Conservation (phyloP, 2,329 filamentous ascomycete genomes). For the Periconia sp. region DNA sequence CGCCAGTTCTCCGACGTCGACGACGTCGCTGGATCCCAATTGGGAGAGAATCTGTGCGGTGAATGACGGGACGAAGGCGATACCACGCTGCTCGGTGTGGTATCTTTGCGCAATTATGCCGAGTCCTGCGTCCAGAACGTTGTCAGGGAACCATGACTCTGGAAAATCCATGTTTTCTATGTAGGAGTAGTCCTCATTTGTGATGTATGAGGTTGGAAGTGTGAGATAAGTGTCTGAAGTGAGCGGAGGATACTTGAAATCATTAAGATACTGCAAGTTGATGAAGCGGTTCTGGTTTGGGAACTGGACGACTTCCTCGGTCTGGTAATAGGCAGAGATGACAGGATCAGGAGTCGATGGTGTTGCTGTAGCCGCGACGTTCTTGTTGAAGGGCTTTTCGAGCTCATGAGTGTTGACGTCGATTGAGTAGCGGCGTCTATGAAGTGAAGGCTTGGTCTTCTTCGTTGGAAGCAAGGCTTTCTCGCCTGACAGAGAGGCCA, state of each 20-base stretch:
- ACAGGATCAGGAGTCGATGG: too few relatives aligned
- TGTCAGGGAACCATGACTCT: slow-evolving; percentile 25
- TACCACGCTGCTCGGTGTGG: slow-evolving; percentile 13
- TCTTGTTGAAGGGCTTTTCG: not conserved
- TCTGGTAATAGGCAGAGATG: too few relatives aligned
- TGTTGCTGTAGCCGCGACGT: not conserved
- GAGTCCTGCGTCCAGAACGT: slow-evolving; percentile 26
- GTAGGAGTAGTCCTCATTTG: slow-evolving; percentile 16
- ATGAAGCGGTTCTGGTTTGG: slow-evolving; percentile 17
- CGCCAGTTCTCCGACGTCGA: too few relatives aligned
- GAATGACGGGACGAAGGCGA: slow-evolving; percentile 24
- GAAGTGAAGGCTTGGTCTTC: slow-evolving; percentile 15
- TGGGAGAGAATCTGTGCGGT: slow-evolving; percentile 18
- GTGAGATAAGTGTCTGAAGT: slow-evolving; percentile 17
- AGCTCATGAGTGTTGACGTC: slow-evolving; percentile 20
- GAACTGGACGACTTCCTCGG: too few relatives aligned
- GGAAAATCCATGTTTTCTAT: slow-evolving; percentile 1
- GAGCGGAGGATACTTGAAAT: too few relatives aligned
- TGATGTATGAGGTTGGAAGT: slow-evolving; percentile 15
- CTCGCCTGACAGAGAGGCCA: slow-evolving; percentile 20
- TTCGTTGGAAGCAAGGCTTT: slow-evolving; percentile 19
- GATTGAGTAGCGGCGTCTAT: slow-evolving; percentile 27
- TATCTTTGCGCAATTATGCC: slow-evolving; percentile 15
- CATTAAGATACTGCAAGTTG: slow-evolving; percentile 7
- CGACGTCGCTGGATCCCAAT: too few relatives aligned